Percentiles rank a stretch among this genome's conserved stretches.
Conservation (phyloP, 2,329 filamentous ascomycete species). For the Dactylellina cionopaga region DNA sequence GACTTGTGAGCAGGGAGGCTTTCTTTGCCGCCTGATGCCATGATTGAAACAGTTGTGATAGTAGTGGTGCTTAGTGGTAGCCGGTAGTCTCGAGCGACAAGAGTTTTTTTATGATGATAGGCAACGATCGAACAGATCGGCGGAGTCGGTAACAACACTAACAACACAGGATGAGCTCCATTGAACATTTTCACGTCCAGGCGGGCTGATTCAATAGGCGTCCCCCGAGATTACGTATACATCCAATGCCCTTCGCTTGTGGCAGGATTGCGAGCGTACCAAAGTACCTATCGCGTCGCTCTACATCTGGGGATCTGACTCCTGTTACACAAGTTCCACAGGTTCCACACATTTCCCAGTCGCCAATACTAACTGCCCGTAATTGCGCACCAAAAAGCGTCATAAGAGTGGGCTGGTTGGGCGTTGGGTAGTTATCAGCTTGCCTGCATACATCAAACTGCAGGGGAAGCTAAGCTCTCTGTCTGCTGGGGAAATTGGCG, state of each 20-base stretch:
- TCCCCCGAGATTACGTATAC: too few relatives aligned
- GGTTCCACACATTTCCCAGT: not conserved
- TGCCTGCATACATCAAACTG: slow-evolving; percentile 44
- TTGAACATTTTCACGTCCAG: too few relatives aligned
- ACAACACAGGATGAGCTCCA: too few relatives aligned
- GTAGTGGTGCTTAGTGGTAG: not conserved
- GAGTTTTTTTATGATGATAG: slow-evolving; percentile 7
- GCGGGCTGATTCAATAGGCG: too few relatives aligned
- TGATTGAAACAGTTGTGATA: not conserved
- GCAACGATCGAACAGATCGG: not conserved
- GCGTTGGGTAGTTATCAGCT: too few relatives aligned
- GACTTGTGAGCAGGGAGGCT: slow-evolving; percentile 74
- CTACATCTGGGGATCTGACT: too few relatives aligned
- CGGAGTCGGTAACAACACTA: not conserved
- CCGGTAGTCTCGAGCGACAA: not conserved
- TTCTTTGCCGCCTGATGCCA: slow-evolving; percentile 12
- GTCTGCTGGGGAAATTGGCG: slow-evolving; percentile 6
- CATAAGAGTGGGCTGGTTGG: slow-evolving; percentile 9
- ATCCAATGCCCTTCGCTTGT: too few relatives aligned
- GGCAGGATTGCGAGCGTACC: too few relatives aligned
- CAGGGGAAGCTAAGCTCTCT: slow-evolving; percentile 34
- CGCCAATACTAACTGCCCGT: slow-evolving; percentile 5
- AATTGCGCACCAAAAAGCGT: too few relatives aligned
- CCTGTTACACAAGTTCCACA: slow-evolving; percentile 32
- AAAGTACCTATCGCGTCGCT: not conserved